phyloP scores from a whole-genome alignment of 2,329 filamentous ascomycete species.

The Fusarium sambucinum region DNA sequence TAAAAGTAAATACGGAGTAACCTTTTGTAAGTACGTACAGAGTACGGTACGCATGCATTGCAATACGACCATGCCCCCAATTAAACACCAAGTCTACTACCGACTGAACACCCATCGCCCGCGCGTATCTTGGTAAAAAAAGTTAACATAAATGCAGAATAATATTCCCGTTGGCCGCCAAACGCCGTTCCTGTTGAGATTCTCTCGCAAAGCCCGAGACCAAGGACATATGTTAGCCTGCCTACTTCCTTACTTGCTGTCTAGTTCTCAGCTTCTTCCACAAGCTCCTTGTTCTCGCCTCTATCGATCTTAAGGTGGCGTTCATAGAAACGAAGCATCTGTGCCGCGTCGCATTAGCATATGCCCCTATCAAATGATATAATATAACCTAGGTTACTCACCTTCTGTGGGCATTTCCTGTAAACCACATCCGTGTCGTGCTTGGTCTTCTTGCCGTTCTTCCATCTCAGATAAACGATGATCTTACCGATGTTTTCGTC shows the following conservation, averaged over 20 bases:
- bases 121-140: neutral
- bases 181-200: slow-evolving; percentile 21
- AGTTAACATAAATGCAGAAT: slow-evolving; percentile 9
- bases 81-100: neutral
- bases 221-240: neutral
- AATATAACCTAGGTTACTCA: slow-evolving; percentile 51
- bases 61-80: neutral
- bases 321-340: slow-evolving; percentile 73
- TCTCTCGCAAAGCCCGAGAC: neutral
- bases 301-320: slow-evolving; percentile 67
- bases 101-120: neutral
- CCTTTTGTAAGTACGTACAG: neutral
- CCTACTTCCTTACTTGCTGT: neutral
- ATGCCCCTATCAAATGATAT: neutral
- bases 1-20: neutral
- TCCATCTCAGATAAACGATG: slow-evolving; percentile 79
- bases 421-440: slow-evolving; percentile 77
- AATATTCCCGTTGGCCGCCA: slow-evolving; percentile 17
- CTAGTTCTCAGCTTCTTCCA: slow-evolving; percentile 35
- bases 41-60: neutral
- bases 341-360: slow-evolving; percentile 11
- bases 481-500: slow-evolving; percentile 70
- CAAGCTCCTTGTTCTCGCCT: slow-evolving; percentile 48
- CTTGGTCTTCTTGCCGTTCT: slow-evolving; percentile 78
- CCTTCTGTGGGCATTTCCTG: slow-evolving; percentile 82